Percentiles rank a stretch among this genome's conserved stretches.
Evolutionary conservation across 2,329 filamentous ascomycete species (phyloP).

Genomic region (Aureobasidium sp.): DNA sequence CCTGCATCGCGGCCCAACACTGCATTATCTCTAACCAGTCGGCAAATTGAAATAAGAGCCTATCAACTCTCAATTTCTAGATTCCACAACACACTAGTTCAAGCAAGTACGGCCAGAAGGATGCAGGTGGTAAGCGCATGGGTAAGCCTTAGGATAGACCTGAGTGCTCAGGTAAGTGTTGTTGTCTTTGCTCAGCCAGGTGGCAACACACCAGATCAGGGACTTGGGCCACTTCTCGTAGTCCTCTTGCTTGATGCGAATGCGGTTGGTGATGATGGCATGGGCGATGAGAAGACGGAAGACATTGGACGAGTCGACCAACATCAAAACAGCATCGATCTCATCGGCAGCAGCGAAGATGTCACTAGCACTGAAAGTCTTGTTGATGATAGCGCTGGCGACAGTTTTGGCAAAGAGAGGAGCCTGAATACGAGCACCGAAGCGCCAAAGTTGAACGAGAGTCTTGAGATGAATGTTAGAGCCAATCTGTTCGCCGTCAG

Average conservation of each 20-base stretch:
- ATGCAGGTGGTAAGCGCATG: conserved; percentile 1
- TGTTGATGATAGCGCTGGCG: background rate
- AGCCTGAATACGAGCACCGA: conserved; percentile 6
- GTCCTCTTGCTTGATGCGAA: background rate
- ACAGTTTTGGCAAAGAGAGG: conserved; percentile 4
- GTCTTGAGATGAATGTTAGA: background rate
- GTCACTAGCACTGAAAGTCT: background rate
- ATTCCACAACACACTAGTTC: no score
- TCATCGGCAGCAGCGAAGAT: background rate
- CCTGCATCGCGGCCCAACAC: no score
- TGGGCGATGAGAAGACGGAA: background rate
- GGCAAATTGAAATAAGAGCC: no score
- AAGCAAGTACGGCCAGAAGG: background rate
- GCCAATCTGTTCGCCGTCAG: background rate
- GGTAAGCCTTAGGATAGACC: background rate
- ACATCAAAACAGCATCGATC: background rate
- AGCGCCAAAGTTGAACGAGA: conserved; percentile 7
- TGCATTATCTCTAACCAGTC: no score
- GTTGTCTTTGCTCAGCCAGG: background rate
- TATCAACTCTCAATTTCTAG: no score
- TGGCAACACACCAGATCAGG: background rate
- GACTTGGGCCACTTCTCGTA: background rate
- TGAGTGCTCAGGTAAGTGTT: background rate
- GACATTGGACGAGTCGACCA: background rate
- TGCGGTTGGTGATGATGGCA: background rate